These are phyloP conservation scores for Entophlyctis luteolus DNA, from an alignment of 192 early-diverging fungal species.

Conservation along the genomic window DNA sequence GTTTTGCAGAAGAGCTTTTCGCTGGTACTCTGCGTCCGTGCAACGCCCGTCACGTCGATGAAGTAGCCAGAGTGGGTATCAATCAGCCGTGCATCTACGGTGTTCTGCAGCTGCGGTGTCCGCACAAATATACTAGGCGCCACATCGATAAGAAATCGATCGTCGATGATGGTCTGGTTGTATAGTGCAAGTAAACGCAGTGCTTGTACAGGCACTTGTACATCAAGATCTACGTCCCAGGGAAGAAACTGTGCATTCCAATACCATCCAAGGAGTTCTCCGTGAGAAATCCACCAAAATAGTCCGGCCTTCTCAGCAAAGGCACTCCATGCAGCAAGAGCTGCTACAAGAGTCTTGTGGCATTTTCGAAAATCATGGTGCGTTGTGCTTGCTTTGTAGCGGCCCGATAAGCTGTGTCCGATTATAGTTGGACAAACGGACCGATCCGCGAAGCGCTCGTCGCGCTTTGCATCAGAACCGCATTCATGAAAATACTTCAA, in stretches of 20 bases:
- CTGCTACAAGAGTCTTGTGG: background rate
- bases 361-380: background rate
- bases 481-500: conserved; percentile 25
- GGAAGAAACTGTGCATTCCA: conserved; percentile 20
- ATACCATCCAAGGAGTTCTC: conserved; percentile 13
- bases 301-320: conserved; percentile 3
- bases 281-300: conserved; percentile 16
- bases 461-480: conserved; percentile 6
- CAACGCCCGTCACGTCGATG: conserved; percentile 38
- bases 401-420: background rate
- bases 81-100: conserved; percentile 39
- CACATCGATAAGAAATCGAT: conserved; percentile 34
- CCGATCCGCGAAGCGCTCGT: conserved; percentile 5
- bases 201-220: background rate
- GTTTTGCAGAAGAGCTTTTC: background rate
- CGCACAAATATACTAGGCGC: conserved; percentile 18
- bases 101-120: conserved; percentile 12
- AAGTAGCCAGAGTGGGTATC: conserved; percentile 29
- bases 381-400: background rate
- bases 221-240: conserved; percentile 20
- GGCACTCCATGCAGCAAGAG: background rate
- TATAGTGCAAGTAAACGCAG: background rate
- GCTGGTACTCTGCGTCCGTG: background rate
- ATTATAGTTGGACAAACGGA: background rate
- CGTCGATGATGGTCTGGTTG: conserved; percentile 15